Base-by-base conservation (phyloP, 768 basidiomycete genomes). In the Hemileccinum rubropunctum region DNA sequence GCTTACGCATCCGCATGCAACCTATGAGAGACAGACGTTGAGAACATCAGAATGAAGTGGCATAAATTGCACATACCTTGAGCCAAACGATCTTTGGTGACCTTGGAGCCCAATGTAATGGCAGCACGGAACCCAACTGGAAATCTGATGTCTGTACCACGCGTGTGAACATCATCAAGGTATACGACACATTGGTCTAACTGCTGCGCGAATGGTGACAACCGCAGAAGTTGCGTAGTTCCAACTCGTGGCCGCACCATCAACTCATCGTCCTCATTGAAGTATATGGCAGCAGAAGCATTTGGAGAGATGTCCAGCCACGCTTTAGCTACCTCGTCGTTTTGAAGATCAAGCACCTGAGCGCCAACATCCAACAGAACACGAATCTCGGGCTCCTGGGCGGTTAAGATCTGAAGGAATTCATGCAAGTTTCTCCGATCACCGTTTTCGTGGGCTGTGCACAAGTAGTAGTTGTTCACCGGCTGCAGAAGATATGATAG, bases 1-100 rank as follows among this genome's bases (percentile, higher is more conserved):
- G 67, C 51, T 71, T 70, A 10, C 79, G 69, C 78, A 80, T 77
- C 7, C 78, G 67, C 79, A 79, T 80, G 46, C 78, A 79, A 8
- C 76, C 78, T 78, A 18, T 6, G 23, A 23, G 23, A 23, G 23
- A 23, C 23, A 23, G 23, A 23, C 23, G 6, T 3, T 23, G 23
- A 23, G 23, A 23, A 23, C 6, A 23, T 3, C 6, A 23, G 23
- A 23, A 23, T 23, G 23, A 23, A 23, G 3, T 23, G 23, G 6
- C 23, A 23, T 3, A 23, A 13, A 21, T 3, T 13, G 3, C 17
- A 23, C 47, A 13, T 26, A 51, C 56, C 54, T 21, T 56, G 57
- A 23, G 18, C 40, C n/a, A 57, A 48, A n/a, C 47, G 46, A 43
- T 52, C 23, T 11, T 55, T 55, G 7, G 50, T 52, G 6, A 55